Evolutionary conservation across 768 basidiomycete species (phyloP).

Genomic region (Phylloporus sp.): DNA sequence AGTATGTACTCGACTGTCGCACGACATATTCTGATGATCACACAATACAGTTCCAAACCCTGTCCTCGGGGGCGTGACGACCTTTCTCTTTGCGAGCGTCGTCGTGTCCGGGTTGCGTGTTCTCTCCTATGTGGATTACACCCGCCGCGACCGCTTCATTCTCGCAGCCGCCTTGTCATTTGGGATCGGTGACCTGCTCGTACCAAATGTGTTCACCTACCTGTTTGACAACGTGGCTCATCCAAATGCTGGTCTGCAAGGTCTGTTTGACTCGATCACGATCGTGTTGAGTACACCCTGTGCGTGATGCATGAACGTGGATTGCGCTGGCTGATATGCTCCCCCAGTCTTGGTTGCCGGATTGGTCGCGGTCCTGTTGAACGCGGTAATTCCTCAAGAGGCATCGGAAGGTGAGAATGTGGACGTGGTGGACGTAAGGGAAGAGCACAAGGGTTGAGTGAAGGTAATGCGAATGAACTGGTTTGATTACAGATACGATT

Average conservation of each 20-base stretch:
- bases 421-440: conserved; percentile 24
- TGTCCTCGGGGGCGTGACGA: conserved; percentile 82
- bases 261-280: conserved; percentile 73
- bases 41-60: conserved; percentile 58
- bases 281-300: conserved; percentile 81
- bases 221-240: conserved; percentile 61
- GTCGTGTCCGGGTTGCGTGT: conserved; percentile 69
- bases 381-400: conserved; percentile 50
- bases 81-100: conserved; percentile 80
- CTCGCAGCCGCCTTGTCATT: conserved; percentile 66
- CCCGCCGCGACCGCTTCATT: conserved; percentile 64
- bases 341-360: conserved; percentile 52
- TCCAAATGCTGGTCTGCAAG: conserved; percentile 53
- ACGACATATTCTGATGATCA: neutral
- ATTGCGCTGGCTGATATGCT: neutral
- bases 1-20: conserved; percentile 36
- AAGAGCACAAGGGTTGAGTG: neutral
- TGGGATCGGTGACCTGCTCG: conserved; percentile 69
- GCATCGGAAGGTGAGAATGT: conserved; percentile 14
- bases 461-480: neutral
- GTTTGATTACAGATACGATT: neutral
- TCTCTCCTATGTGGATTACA: conserved; percentile 55
- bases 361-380: conserved; percentile 55
- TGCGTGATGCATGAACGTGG: conserved; percentile 35
- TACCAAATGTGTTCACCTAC: conserved; percentile 60